Percentiles rank a stretch among this genome's conserved stretches.
Conservation (phyloP, 1,139 yeast genomes). For the Suhomyces anneliseae region DNA sequence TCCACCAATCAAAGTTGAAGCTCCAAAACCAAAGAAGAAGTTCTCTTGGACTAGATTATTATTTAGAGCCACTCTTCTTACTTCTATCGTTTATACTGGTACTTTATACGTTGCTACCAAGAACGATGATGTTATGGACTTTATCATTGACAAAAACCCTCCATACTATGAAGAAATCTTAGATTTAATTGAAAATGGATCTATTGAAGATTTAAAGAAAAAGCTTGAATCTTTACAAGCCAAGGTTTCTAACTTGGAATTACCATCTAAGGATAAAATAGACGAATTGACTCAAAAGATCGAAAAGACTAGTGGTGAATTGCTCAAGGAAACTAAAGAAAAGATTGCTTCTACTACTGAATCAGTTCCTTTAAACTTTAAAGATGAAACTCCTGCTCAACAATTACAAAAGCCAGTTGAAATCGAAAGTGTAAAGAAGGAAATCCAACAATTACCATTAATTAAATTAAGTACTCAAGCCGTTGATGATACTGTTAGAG, state of each 20-base stretch:
- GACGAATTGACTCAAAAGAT: slow-evolving; percentile 36
- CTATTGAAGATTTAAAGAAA: slow-evolving; percentile 33
- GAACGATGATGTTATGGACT: slow-evolving; percentile 47
- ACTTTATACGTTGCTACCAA: slow-evolving; percentile 46
- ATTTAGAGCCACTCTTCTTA: slow-evolving; percentile 31
- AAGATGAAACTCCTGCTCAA: slow-evolving; percentile 41
- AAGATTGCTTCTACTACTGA: slow-evolving; percentile 21
- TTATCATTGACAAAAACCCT: slow-evolving; percentile 45
- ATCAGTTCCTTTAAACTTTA: slow-evolving; percentile 25
- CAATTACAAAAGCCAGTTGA: slow-evolving; percentile 48
- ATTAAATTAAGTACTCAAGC: slow-evolving; percentile 28
- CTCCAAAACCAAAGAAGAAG: slow-evolving; percentile 14
- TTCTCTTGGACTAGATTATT: slow-evolving; percentile 36
- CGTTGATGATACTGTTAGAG: slow-evolving; percentile 48
- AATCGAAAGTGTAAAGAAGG: slow-evolving; percentile 35
- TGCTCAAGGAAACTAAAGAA: slow-evolving; percentile 39
- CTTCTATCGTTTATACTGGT: slow-evolving; percentile 39
- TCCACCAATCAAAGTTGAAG: slow-evolving; percentile 4
- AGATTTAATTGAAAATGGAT: slow-evolving; percentile 41
- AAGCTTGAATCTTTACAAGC: slow-evolving; percentile 21
- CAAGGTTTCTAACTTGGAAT: slow-evolving; percentile 23
- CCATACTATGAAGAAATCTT: slow-evolving; percentile 48
- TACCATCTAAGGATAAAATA: slow-evolving; percentile 35
- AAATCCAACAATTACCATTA: slow-evolving; percentile 37
- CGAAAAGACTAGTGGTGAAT: slow-evolving; percentile 36